These are phyloP conservation scores for Cytospora leucostoma DNA, from an alignment of 2,329 filamentous ascomycete genomes.

Conservation along the genomic window DNA sequence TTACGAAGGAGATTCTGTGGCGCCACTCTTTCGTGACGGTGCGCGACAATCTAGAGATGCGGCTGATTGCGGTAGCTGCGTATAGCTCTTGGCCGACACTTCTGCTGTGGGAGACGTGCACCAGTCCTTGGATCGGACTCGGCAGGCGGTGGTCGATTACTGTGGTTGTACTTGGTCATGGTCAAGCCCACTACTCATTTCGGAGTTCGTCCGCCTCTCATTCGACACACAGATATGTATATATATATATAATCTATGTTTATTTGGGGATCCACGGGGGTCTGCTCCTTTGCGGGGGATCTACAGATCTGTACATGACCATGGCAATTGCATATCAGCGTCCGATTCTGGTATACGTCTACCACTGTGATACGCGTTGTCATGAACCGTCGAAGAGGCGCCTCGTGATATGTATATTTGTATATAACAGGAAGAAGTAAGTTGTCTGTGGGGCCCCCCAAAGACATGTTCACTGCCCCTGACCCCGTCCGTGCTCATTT, in stretches of 20 bases:
- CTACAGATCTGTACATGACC: background rate
- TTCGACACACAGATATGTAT: too few relatives aligned
- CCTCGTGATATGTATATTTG: conserved; percentile 7
- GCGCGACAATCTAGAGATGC: conserved; percentile 23
- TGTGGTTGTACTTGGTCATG: background rate
- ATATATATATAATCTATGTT: background rate
- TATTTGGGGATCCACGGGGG: background rate
- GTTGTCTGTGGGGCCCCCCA: conserved; percentile 11
- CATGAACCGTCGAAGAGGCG: background rate
- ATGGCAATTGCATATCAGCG: background rate
- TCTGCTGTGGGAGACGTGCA: background rate
- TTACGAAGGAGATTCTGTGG: background rate
- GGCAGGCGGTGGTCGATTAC: background rate
- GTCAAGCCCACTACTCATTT: background rate
- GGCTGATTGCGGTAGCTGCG: background rate
- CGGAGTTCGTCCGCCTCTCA: background rate
- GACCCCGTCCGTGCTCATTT: conserved; percentile 18
- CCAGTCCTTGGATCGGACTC: background rate
- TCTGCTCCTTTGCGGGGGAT: background rate
- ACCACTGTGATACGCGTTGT: background rate
- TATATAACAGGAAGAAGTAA: background rate
- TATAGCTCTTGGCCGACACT: background rate
- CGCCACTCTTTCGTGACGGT: conserved; percentile 2
- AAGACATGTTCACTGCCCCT: conserved; percentile 14
- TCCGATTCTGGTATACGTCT: background rate